phyloP scores from a whole-genome alignment of 2,329 filamentous ascomycete genomes.

The Periconia digitata region DNA sequence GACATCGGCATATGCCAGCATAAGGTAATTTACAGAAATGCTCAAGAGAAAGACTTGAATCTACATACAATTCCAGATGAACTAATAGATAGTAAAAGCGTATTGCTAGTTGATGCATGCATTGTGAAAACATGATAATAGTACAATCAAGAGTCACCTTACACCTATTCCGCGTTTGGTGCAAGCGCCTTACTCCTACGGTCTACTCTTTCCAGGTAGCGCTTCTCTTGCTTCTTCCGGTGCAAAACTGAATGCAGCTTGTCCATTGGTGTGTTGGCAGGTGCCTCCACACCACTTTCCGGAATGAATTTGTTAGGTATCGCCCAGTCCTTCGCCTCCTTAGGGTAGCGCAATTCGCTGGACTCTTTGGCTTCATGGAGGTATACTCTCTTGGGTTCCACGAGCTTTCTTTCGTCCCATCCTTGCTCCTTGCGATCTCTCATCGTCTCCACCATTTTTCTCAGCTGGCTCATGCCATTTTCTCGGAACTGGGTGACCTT shows the following conservation, averaged over 20 bases:
- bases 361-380: constrained; percentile 24
- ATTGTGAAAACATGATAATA: neutral
- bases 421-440: constrained; percentile 24
- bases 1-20: too few relatives aligned
- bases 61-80: too few relatives aligned
- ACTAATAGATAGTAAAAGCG: too few relatives aligned
- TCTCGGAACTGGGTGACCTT: constrained; percentile 80
- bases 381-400: constrained; percentile 35
- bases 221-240: neutral
- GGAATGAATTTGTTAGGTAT: constrained; percentile 18
- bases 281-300: neutral
- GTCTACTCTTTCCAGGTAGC: neutral
- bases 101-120: neutral
- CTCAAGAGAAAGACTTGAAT: too few relatives aligned
- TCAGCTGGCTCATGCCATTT: constrained; percentile 67
- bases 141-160: neutral
- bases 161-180: neutral
- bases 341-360: constrained; percentile 32
- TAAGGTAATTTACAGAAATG: too few relatives aligned
- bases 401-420: constrained; percentile 28
- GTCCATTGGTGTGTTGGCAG: constrained; percentile 3
- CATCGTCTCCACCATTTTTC: constrained; percentile 56
- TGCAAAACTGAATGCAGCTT: constrained; percentile 4
- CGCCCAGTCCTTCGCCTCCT: constrained; percentile 24
- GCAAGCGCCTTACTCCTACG: neutral